Percentiles rank a stretch among this genome's conserved stretches.
Evolutionary conservation across 345 rosid genomes (phyloP).

Genomic region (Aquilaria yunnanensis): DNA sequence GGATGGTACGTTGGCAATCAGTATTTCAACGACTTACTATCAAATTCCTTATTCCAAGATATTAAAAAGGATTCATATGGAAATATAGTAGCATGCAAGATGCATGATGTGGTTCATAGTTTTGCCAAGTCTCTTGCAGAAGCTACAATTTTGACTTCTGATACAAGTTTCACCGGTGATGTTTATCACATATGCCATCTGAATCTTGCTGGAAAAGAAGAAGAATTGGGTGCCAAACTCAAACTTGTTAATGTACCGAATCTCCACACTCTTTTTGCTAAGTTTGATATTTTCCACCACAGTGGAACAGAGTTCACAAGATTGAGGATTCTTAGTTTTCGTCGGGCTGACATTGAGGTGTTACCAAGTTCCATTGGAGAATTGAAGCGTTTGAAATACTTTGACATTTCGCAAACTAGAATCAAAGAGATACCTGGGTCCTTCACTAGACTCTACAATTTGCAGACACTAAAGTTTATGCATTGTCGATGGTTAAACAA

Average conservation of each 20-base stretch:
- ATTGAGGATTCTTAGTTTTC: constrained; percentile 2
- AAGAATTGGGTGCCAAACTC: neutral
- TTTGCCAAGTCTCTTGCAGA: constrained; percentile 16
- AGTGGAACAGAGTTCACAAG: neutral
- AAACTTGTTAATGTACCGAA: neutral
- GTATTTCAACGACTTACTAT: constrained; percentile 16
- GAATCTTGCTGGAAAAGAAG: neutral
- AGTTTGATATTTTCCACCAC: neutral
- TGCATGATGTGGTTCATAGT: constrained; percentile 27
- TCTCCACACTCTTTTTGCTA: neutral
- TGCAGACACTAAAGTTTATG: constrained; percentile 13
- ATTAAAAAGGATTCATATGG: neutral
- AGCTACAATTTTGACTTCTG: neutral
- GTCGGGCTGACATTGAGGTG: neutral
- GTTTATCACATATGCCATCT: constrained; percentile 1
- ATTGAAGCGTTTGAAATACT: constrained; percentile 17
- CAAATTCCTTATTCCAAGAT: constrained; percentile 23
- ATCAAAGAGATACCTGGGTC: constrained; percentile 1
- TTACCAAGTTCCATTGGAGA: constrained; percentile 12
- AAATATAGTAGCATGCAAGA: constrained; percentile 4
- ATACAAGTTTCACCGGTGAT: neutral
- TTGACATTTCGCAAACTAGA: constrained; percentile 6
- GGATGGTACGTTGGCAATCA: constrained; percentile 6
- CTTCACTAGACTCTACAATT: constrained; percentile 9
- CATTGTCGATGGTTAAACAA: neutral